Percentiles rank a stretch among this genome's conserved stretches.
These are phyloP conservation scores for Leishmania braziliensis DNA, from an alignment of 208 protist genomes.

Conservation along the genomic window DNA sequence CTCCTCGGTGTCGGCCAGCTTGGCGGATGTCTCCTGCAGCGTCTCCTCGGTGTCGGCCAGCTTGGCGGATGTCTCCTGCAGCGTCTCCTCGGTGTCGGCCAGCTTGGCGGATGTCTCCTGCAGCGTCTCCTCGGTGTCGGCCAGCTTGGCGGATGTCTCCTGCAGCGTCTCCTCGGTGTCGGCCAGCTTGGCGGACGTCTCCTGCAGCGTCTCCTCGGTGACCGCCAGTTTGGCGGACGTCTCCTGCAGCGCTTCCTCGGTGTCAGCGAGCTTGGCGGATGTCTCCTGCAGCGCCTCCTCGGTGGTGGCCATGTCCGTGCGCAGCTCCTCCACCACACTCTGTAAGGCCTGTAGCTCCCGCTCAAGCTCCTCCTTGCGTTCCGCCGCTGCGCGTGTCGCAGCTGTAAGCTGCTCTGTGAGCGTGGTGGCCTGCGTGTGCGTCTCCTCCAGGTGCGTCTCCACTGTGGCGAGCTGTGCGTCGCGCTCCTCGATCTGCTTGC, in stretches of 20 bases:
- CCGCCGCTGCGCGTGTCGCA: neutral
- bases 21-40: constrained; percentile 31
- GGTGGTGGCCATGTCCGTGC: neutral
- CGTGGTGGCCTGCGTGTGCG: constrained; percentile 7
- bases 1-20: constrained; percentile 41
- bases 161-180: constrained; percentile 6
- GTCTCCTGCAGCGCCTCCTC: constrained; percentile 20
- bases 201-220: constrained; percentile 31
- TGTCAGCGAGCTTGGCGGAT: constrained; percentile 24
- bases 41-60: constrained; percentile 34
- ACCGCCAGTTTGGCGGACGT: constrained; percentile 27
- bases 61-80: constrained; percentile 10
- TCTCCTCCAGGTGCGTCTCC: constrained; percentile 16
- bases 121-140: constrained; percentile 26
- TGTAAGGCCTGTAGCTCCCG: constrained; percentile 31
- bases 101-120: constrained; percentile 34
- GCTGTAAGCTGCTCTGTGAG: neutral
- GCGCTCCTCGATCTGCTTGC: constrained; percentile 9
- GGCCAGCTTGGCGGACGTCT: constrained; percentile 29
- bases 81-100: neutral
- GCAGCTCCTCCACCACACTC: neutral
- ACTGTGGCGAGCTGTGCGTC: constrained; percentile 10
- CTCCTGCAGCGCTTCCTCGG: constrained; percentile 39
- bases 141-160: constrained; percentile 7
- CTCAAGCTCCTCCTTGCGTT: constrained; percentile 12